Conservation (phyloP, 2,329 filamentous ascomycete species). For the Plectosphaerella cucumerina region DNA sequence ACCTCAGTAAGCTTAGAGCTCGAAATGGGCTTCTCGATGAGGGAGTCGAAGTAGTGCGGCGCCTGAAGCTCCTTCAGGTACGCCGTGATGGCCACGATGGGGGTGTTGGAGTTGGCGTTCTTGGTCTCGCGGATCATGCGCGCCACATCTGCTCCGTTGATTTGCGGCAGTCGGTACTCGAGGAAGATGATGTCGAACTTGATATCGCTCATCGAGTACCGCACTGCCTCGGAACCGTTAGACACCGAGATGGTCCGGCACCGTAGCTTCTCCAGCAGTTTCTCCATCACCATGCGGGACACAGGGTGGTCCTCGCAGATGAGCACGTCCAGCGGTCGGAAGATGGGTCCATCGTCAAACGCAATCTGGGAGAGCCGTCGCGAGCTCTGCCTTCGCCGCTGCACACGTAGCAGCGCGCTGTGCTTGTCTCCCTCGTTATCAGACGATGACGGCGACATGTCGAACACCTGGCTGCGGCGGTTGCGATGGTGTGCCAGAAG, state of each 20-base stretch:
- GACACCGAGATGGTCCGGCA: conserved; percentile 90
- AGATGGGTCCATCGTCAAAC: conserved; percentile 76
- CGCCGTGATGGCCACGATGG: conserved; percentile 93
- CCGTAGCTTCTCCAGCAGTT: conserved; percentile 87
- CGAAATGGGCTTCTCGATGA: conserved; percentile 96
- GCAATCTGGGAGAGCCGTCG: conserved; percentile 88
- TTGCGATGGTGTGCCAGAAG: conserved; percentile 76
- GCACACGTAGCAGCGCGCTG: conserved; percentile 85
- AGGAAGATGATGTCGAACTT: conserved; percentile 99
- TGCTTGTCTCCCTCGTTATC: conserved; percentile 95
- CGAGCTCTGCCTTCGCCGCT: conserved; percentile 93
- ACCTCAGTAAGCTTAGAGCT: conserved; percentile 87
- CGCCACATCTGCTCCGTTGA: conserved; percentile 91
- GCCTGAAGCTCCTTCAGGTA: conserved; percentile 97
- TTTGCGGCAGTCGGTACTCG: conserved; percentile 91
- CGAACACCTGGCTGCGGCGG: conserved; percentile 88
- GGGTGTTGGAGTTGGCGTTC: conserved; percentile 90
- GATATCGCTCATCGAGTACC: conserved; percentile 93
- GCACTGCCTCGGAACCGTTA: conserved; percentile 86
- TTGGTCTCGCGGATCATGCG: conserved; percentile 97
- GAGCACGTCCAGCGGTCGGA: conserved; percentile 86
- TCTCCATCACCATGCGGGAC: conserved; percentile 98
- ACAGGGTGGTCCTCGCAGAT: conserved; percentile 98
- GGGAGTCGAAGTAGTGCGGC: conserved; percentile 89
- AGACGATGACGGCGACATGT: conserved; percentile 94